Evolutionary conservation across 768 basidiomycete genomes (phyloP).

Genomic region (Brasilioporus rufonigricans): DNA sequence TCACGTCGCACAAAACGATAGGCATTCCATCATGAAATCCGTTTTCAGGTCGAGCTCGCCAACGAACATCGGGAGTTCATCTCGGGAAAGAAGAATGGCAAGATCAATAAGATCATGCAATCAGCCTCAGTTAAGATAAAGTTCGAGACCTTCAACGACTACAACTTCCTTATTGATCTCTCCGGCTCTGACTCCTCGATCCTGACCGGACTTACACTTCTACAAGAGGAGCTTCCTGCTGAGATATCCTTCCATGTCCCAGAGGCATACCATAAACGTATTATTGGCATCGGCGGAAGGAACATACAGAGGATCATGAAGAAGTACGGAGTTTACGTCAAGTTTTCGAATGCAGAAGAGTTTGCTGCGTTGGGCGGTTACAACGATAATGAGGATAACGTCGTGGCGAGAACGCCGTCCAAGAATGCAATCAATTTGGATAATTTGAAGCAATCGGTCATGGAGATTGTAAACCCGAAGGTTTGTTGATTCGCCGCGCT

Average conservation of each 20-base stretch:
- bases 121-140: conserved; percentile 97
- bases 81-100: conserved; percentile 98
- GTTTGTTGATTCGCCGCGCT: conserved; percentile 39
- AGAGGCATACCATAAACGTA: conserved; percentile 97
- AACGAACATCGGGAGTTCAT: conserved; percentile 99
- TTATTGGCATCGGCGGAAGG: conserved; percentile 96
- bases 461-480: conserved; percentile 98
- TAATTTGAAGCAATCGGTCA: conserved; percentile 91
- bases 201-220: conserved; percentile 80
- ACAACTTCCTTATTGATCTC: conserved; percentile 93
- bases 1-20: conserved; percentile 27
- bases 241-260: conserved; percentile 99
- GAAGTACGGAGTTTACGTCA: conserved; percentile 99
- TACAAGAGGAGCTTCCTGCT: conserved; percentile 97
- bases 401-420: conserved; percentile 95
- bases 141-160: conserved; percentile 96
- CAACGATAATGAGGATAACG: conserved; percentile 97
- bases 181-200: conserved; percentile 82
- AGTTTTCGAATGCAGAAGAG: conserved; percentile 97
- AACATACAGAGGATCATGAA: conserved; percentile 99
- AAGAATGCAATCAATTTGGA: conserved; percentile 97
- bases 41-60: conserved; percentile 96
- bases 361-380: conserved; percentile 94
- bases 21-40: conserved; percentile 96
- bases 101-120: conserved; percentile 99